Evolutionary conservation across 768 basidiomycete genomes (phyloP).

Genomic region (Leccinum imitatum): DNA sequence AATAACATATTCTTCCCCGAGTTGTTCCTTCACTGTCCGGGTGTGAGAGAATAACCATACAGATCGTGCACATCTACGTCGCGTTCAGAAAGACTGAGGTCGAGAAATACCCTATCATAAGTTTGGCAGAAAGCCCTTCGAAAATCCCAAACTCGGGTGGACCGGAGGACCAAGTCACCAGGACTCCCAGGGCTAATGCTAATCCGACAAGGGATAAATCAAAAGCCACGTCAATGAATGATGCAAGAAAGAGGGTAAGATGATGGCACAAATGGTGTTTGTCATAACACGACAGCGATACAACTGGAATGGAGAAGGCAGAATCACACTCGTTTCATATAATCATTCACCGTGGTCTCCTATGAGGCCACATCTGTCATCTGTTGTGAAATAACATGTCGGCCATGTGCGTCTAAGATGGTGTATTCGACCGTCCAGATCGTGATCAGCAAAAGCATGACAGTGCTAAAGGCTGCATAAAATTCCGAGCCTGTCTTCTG

Average conservation of each 20-base stretch:
- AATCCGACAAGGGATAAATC: background rate
- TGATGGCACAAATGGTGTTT: background rate
- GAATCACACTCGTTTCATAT: background rate
- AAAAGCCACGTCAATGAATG: no score
- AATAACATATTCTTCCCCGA: background rate
- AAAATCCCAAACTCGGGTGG: background rate
- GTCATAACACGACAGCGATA: slow-evolving; percentile 21
- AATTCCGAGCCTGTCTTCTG: background rate
- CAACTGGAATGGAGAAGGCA: slow-evolving; percentile 22
- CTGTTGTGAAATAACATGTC: slow-evolving; percentile 26
- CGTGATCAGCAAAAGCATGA: background rate
- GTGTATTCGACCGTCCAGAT: slow-evolving; percentile 24
- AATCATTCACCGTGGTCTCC: slow-evolving; percentile 7
- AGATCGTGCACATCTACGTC: background rate
- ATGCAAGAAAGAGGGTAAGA: background rate
- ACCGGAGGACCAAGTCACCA: background rate
- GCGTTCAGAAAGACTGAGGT: background rate
- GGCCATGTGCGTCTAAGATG: slow-evolving; percentile 17
- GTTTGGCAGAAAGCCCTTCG: background rate
- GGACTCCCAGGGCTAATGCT: background rate
- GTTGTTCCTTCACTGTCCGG: background rate
- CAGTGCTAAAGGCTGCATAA: slow-evolving; percentile 10
- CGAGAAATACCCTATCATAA: slow-evolving; percentile 1
- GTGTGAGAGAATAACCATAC: background rate
- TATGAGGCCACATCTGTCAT: slow-evolving; percentile 26